These are phyloP conservation scores for Durio zibethinus DNA, from an alignment of 345 rosid genomes.

Conservation along the genomic window DNA sequence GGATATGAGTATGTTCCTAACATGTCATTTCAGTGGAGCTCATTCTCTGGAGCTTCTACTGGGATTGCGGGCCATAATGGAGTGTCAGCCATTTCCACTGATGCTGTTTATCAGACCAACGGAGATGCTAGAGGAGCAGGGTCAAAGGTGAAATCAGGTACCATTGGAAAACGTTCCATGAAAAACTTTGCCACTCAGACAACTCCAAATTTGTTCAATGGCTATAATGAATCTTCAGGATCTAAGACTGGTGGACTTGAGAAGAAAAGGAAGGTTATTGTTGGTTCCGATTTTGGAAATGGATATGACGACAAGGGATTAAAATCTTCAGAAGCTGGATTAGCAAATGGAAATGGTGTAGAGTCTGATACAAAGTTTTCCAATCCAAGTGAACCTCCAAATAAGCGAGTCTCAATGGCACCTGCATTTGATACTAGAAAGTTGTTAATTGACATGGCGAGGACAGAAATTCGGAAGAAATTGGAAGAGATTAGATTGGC, in stretches of 20 bases:
- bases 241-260: slow-evolving; percentile 49
- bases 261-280: slow-evolving; percentile 70
- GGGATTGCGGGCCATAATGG: slow-evolving; percentile 55
- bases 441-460: slow-evolving; percentile 74
- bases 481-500: slow-evolving; percentile 56
- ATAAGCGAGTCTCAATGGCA: slow-evolving; percentile 51
- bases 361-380: slow-evolving; percentile 46
- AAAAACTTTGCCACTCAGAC: slow-evolving; percentile 28
- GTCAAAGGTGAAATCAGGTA: slow-evolving; percentile 43
- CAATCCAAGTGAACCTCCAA: slow-evolving; percentile 36
- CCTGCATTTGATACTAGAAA: slow-evolving; percentile 81
- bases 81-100: slow-evolving; percentile 43
- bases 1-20: slow-evolving; percentile 73
- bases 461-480: slow-evolving; percentile 54
- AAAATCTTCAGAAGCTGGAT: slow-evolving; percentile 39
- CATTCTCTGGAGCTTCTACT: slow-evolving; percentile 55
- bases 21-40: slow-evolving; percentile 72
- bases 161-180: slow-evolving; percentile 47
- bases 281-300: slow-evolving; percentile 42
- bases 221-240: slow-evolving; percentile 32
- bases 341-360: slow-evolving; percentile 32
- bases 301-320: slow-evolving; percentile 49
- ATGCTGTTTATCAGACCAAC: slow-evolving; percentile 49
- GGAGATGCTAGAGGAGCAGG: slow-evolving; percentile 37
- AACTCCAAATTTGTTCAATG: slow-evolving; percentile 26